phyloP scores from a whole-genome alignment of 768 basidiomycete species.

The Lactarius tabidus region DNA sequence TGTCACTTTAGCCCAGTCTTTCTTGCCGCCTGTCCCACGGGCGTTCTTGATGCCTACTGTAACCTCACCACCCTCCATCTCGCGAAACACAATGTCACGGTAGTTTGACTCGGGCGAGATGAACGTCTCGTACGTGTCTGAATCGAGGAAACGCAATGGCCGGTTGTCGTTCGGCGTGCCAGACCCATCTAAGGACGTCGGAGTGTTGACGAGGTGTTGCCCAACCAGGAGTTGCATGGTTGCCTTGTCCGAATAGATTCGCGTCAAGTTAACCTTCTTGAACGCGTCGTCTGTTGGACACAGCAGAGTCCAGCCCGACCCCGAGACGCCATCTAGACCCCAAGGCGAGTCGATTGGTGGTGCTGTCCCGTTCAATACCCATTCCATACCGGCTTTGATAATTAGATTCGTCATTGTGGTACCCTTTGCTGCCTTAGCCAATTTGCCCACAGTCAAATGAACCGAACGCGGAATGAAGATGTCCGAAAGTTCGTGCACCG shows the following conservation, averaged over 20 bases:
- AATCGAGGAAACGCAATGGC: slow-evolving; percentile 68
- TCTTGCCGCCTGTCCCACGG: slow-evolving; percentile 56
- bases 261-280: slow-evolving; percentile 78
- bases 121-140: slow-evolving; percentile 71
- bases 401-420: slow-evolving; percentile 85
- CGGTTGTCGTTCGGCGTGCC: slow-evolving; percentile 56
- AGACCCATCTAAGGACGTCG: slow-evolving; percentile 30
- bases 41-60: slow-evolving; percentile 73
- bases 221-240: slow-evolving; percentile 56
- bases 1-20: slow-evolving; percentile 61
- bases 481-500: slow-evolving; percentile 83
- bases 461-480: slow-evolving; percentile 85
- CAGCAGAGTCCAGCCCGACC: slow-evolving; percentile 78
- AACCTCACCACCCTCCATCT: slow-evolving; percentile 42
- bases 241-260: slow-evolving; percentile 54
- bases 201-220: slow-evolving; percentile 61
- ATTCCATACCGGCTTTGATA: slow-evolving; percentile 80
- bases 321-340: slow-evolving; percentile 47
- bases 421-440: slow-evolving; percentile 84
- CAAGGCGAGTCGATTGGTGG: slow-evolving; percentile 70
- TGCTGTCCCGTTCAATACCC: slow-evolving; percentile 82
- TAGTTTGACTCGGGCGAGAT: slow-evolving; percentile 62
- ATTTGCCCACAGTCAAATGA: slow-evolving; percentile 81
- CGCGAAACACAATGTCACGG: slow-evolving; percentile 81
- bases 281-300: slow-evolving; percentile 93